These are phyloP conservation scores for Onygenales sp. DNA, from an alignment of 2,329 filamentous ascomycete species.

Conservation along the genomic window DNA sequence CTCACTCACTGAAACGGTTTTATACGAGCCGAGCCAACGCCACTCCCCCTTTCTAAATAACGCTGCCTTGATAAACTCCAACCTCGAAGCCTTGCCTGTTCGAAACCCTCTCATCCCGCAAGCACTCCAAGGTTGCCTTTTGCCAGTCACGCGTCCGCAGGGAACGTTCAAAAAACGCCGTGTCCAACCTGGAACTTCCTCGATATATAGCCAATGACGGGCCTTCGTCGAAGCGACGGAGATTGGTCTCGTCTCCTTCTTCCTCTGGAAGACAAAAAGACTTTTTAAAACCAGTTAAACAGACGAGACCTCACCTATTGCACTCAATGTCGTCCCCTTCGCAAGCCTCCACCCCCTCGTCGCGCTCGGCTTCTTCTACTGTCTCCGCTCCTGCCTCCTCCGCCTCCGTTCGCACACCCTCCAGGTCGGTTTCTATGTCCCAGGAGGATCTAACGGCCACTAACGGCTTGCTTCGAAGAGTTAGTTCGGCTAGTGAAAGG, in stretches of 20 bases:
- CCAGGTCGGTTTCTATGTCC: neutral
- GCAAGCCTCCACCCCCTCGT: neutral
- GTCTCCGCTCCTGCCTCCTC: constrained; percentile 2
- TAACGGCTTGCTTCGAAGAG: neutral
- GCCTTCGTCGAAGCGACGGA: constrained; percentile 23
- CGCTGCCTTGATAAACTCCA: too few relatives aligned
- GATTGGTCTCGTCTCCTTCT: constrained; percentile 21
- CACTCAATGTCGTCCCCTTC: constrained; percentile 4
- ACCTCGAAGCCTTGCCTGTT: too few relatives aligned
- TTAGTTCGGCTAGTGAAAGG: neutral
- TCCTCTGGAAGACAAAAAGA: constrained; percentile 7
- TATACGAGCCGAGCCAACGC: too few relatives aligned
- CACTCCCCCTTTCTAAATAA: too few relatives aligned
- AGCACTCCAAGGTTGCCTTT: too few relatives aligned
- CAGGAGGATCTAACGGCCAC: neutral
- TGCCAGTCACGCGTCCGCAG: too few relatives aligned
- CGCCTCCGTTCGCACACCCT: neutral
- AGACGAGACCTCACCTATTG: neutral
- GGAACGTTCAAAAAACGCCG: neutral
- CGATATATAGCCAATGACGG: constrained; percentile 24
- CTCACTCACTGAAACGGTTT: too few relatives aligned
- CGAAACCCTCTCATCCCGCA: too few relatives aligned
- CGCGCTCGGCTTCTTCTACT: constrained; percentile 9
- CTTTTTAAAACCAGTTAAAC: neutral
- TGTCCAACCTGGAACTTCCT: constrained; percentile 15